A percentile compares a stretch with the other conserved stretches of the same genome.
These are phyloP conservation scores for Corylus americana DNA, from an alignment of 306 rosid genomes.

Conservation along the genomic window DNA sequence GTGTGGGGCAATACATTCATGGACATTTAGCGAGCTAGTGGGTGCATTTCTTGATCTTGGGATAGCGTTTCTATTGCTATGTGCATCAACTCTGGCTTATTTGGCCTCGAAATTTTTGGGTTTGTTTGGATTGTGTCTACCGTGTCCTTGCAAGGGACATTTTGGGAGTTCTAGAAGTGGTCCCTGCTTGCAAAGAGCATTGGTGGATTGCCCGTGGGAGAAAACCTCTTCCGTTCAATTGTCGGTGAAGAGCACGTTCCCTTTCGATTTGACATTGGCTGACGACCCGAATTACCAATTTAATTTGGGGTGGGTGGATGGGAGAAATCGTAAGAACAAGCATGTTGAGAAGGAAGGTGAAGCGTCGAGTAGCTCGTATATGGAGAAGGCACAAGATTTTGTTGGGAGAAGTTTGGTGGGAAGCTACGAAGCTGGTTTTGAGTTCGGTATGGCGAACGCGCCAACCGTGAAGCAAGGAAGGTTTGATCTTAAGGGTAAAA, in stretches of 20 bases:
- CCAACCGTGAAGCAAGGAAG: slow-evolving; percentile 18
- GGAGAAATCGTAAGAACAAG: slow-evolving; percentile 21
- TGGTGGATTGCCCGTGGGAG: slow-evolving; percentile 35
- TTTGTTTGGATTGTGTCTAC: slow-evolving; percentile 46
- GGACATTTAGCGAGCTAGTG: slow-evolving; percentile 47
- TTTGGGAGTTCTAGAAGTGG: slow-evolving; percentile 35
- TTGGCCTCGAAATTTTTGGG: slow-evolving; percentile 43
- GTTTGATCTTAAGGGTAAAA: slow-evolving; percentile 23
- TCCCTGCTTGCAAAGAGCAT: slow-evolving; percentile 38
- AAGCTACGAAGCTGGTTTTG: not conserved
- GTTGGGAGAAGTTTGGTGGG: slow-evolving; percentile 17
- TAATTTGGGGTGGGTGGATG: not conserved
- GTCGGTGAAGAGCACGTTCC: slow-evolving; percentile 30
- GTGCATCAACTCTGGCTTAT: slow-evolving; percentile 39
- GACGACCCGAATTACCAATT: slow-evolving; percentile 12
- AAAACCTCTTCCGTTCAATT: slow-evolving; percentile 34
- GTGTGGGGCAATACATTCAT: slow-evolving; percentile 30
- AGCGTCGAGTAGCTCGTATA: slow-evolving; percentile 18
- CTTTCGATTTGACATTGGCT: slow-evolving; percentile 32
- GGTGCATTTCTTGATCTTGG: slow-evolving; percentile 58
- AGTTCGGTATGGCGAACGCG: slow-evolving; percentile 13
- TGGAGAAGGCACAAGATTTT: not conserved
- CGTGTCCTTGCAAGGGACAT: slow-evolving; percentile 46
- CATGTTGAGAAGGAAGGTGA: slow-evolving; percentile 33
- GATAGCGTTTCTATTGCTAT: slow-evolving; percentile 39